These are phyloP conservation scores for Aphanomyces euteiches DNA, from an alignment of 352 stramenopile species.

Conservation along the genomic window DNA sequence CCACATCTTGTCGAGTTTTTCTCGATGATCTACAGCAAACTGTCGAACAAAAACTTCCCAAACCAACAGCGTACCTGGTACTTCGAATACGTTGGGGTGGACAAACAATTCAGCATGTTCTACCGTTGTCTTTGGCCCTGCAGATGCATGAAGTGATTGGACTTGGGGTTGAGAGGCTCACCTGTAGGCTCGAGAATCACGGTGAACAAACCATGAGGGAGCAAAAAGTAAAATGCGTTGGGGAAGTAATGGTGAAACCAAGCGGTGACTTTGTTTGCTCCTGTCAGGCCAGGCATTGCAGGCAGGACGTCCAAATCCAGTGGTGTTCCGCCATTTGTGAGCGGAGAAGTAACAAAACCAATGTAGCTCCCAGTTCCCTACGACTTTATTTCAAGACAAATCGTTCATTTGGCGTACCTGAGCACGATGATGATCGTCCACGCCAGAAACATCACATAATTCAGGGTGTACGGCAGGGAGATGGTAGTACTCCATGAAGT, in stretches of 20 bases:
- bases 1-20: constrained; percentile 35
- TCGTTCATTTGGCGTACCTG: constrained; percentile 15
- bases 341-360: constrained; percentile 33
- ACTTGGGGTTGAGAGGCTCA: neutral
- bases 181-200: constrained; percentile 30
- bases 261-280: constrained; percentile 24
- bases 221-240: constrained; percentile 36
- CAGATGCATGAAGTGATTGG: neutral
- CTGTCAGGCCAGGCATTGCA: constrained; percentile 31
- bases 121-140: constrained; percentile 17
- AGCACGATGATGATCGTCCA: constrained; percentile 35
- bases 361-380: constrained; percentile 32
- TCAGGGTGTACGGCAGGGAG: constrained; percentile 34
- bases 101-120: constrained; percentile 35
- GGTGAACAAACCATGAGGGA: constrained; percentile 32
- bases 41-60: neutral
- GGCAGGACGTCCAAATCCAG: constrained; percentile 32
- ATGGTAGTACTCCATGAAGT: constrained; percentile 41
- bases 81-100: constrained; percentile 34
- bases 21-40: constrained; percentile 21
- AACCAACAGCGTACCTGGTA: constrained; percentile 8
- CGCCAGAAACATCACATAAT: constrained; percentile 31
- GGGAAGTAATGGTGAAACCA: constrained; percentile 36
- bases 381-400: neutral
- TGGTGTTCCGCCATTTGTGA: constrained; percentile 34